Evolutionary conservation across 139 green algal species (phyloP).

Genomic region (Chlorella vulgaris): DNA sequence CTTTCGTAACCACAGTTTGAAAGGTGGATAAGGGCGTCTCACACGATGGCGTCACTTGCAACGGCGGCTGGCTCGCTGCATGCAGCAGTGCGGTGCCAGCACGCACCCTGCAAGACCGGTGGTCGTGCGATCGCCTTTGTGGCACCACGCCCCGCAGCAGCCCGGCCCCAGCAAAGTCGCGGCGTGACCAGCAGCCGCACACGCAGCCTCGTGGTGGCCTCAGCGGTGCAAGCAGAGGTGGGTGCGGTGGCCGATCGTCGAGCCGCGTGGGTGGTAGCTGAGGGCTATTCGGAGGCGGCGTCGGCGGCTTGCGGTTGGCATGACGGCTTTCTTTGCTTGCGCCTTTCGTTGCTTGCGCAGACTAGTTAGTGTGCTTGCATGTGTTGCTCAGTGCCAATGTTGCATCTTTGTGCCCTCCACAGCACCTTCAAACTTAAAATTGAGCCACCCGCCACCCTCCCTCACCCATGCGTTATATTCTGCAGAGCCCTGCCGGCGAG

Average conservation of each 20-base stretch:
- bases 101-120: neutral
- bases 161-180: neutral
- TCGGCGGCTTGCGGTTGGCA: too few relatives aligned
- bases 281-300: too few relatives aligned
- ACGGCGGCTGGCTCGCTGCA: neutral
- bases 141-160: neutral
- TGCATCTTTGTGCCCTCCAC: too few relatives aligned
- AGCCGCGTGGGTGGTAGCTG: too few relatives aligned
- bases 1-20: too few relatives aligned
- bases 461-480: too few relatives aligned
- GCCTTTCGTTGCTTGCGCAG: too few relatives aligned
- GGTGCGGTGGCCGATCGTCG: neutral
- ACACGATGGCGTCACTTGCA: neutral
- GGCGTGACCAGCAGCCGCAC: neutral
- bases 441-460: too few relatives aligned
- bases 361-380: too few relatives aligned
- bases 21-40: neutral
- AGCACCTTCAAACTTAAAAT: too few relatives aligned
- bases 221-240: conserved; percentile 10
- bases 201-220: neutral
- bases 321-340: too few relatives aligned
- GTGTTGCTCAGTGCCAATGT: too few relatives aligned
- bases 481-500: neutral
- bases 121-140: neutral
- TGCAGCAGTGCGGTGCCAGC: neutral